These are phyloP conservation scores for Adiantum capillusveneris DNA, from an alignment of 75 land plant genomes.

Conservation along the genomic window DNA sequence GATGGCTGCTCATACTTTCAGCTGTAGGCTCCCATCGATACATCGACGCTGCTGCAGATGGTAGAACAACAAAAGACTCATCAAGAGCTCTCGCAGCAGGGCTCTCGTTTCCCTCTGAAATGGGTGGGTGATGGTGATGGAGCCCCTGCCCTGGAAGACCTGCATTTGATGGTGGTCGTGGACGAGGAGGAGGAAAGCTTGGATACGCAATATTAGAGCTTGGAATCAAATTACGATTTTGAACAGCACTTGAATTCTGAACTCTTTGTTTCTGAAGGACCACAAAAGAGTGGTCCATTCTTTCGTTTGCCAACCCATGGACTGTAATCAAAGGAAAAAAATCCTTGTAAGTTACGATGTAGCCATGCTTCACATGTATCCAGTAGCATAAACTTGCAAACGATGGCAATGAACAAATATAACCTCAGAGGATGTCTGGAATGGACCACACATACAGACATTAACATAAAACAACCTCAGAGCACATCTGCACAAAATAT, in stretches of 20 bases:
- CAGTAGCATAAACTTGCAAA: no score
- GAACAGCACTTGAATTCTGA: slow-evolving; percentile 7
- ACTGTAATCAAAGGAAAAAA: slow-evolving; percentile 29
- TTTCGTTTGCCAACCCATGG: slow-evolving; percentile 60
- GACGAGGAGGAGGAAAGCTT: slow-evolving; percentile 68
- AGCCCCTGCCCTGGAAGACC: background rate
- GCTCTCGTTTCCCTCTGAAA: slow-evolving; percentile 2
- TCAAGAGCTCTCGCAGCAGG: slow-evolving; percentile 75
- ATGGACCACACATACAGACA: no score
- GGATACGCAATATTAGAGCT: background rate
- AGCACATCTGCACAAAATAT: no score
- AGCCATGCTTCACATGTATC: no score
- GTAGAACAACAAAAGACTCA: slow-evolving; percentile 92
- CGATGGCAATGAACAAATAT: no score
- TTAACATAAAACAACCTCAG: no score
- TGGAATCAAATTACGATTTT: no score
- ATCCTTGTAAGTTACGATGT: no score
- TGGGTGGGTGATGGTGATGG: slow-evolving; percentile 2
- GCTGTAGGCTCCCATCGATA: slow-evolving; percentile 50
- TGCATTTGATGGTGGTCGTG: slow-evolving; percentile 41
- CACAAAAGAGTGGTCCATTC: slow-evolving; percentile 94
- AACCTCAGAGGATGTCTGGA: no score
- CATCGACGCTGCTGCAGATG: slow-evolving; percentile 90
- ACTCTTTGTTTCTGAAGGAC: slow-evolving; percentile 71
- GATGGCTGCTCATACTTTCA: slow-evolving; percentile 15